These are phyloP conservation scores for Baudoinia panamericana DNA, from an alignment of 495 filamentous ascomycete species.

Conservation along the genomic window DNA sequence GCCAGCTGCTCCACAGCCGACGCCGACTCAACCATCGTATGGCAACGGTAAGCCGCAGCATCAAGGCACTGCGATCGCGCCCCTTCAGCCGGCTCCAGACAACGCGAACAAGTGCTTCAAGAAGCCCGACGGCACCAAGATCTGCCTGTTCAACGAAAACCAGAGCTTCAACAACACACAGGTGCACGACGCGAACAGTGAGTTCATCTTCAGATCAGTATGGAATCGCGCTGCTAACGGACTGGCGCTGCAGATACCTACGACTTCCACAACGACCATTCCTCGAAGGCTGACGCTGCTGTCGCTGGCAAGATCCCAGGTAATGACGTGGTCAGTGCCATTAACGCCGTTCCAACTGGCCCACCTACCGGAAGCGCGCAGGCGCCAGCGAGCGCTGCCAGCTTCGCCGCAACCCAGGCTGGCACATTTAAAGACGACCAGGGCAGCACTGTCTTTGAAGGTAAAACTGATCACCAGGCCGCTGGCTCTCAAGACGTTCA, in stretches of 20 bases:
- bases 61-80: no score
- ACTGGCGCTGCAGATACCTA: background rate
- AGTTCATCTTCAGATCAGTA: background rate
- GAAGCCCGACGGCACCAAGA: slow-evolving; percentile 2
- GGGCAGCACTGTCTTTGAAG: slow-evolving; percentile 2
- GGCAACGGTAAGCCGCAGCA: no score
- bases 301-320: slow-evolving; percentile 1
- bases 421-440: no score
- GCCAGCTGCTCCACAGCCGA: no score
- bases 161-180: background rate
- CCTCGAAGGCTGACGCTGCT: background rate
- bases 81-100: no score
- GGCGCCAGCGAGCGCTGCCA: background rate
- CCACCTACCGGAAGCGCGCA: background rate
- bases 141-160: background rate
- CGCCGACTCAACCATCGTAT: no score
- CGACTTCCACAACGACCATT: slow-evolving; percentile 5
- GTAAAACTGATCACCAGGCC: background rate
- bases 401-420: background rate
- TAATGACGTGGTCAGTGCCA: background rate
- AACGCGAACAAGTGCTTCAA: slow-evolving; percentile 2
- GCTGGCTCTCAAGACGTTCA: slow-evolving; percentile 4
- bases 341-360: background rate
- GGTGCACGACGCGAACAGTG: background rate
- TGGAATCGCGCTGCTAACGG: background rate